Evolutionary conservation across 106 monocot species (phyloP).

Genomic region (Cymbidium sinense): DNA sequence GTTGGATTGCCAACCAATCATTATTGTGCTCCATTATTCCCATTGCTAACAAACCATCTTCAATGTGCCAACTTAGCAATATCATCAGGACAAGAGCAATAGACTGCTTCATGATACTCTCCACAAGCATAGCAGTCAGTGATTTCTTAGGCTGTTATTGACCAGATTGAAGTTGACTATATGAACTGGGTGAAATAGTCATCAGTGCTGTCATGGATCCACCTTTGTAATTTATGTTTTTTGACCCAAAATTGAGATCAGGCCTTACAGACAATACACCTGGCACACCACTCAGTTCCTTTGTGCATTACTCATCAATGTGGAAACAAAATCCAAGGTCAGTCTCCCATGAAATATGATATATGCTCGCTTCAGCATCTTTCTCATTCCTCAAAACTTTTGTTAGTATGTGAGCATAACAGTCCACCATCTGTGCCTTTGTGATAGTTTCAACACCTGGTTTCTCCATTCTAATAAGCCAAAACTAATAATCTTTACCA

Average conservation of each 20-base stretch:
- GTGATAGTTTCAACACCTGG: slow-evolving; percentile 84
- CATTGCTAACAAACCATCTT: no score
- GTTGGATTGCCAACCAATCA: no score
- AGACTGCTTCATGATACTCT: no score
- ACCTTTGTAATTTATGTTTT: slow-evolving; percentile 70
- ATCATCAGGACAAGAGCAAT: no score
- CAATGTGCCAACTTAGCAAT: no score
- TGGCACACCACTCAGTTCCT: slow-evolving; percentile 63
- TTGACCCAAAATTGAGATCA: slow-evolving; percentile 54
- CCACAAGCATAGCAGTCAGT: no score
- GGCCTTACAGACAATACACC: slow-evolving; percentile 61
- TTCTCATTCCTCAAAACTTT: slow-evolving; percentile 85
- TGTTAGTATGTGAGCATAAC: slow-evolving; percentile 59
- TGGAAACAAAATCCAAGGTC: slow-evolving; percentile 85
- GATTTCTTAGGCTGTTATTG: no score
- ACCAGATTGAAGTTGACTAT: no score
- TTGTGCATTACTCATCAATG: slow-evolving; percentile 75
- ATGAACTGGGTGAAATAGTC: no score
- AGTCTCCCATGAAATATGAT: slow-evolving; percentile 85
- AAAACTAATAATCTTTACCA: slow-evolving; percentile 32
- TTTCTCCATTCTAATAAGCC: slow-evolving; percentile 76
- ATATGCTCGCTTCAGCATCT: slow-evolving; percentile 85
- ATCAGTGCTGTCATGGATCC: no score
- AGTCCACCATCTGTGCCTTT: slow-evolving; percentile 86
- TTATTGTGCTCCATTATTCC: no score